Conservation (phyloP, 163 green algal genomes). For the Prototheca wickerhamii region DNA sequence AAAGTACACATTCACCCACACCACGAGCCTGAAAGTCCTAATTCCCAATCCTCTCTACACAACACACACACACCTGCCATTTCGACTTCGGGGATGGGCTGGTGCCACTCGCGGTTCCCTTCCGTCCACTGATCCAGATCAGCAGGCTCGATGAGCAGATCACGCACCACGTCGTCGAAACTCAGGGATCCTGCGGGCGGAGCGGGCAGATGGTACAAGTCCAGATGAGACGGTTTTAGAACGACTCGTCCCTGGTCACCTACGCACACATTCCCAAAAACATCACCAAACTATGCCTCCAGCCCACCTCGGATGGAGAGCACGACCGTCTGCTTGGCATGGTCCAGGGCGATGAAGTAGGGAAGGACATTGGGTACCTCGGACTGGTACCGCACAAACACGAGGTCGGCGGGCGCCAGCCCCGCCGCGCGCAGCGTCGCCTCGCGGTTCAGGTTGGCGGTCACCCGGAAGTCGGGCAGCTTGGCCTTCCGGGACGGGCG, state of each 20-base stretch:
- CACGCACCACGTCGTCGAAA: conserved; percentile 53
- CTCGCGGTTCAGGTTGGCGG: conserved; percentile 36
- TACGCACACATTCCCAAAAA: neutral
- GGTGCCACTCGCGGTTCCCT: neutral
- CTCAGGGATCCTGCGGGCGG: conserved; percentile 19
- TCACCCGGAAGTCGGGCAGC: conserved; percentile 18
- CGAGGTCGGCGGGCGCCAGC: conserved; percentile 26
- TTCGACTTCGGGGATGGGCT: neutral
- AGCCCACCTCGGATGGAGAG: conserved; percentile 50
- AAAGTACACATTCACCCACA: no score
- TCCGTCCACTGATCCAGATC: conserved; percentile 39
- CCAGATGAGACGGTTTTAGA: no score
- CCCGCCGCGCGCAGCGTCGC: conserved; percentile 36
- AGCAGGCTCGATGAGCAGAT: conserved; percentile 40
- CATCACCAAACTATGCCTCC: neutral
- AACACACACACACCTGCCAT: neutral
- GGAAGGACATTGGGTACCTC: conserved; percentile 36
- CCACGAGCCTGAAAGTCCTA: neutral
- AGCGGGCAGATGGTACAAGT: neutral
- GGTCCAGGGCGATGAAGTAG: conserved; percentile 60
- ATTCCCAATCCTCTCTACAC: neutral
- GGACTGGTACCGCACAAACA: conserved; percentile 37
- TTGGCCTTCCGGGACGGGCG: neutral
- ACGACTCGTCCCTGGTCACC: neutral
- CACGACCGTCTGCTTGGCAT: conserved; percentile 30